Conservation (phyloP, 306 rosid species). For the Lablab purpureus region DNA sequence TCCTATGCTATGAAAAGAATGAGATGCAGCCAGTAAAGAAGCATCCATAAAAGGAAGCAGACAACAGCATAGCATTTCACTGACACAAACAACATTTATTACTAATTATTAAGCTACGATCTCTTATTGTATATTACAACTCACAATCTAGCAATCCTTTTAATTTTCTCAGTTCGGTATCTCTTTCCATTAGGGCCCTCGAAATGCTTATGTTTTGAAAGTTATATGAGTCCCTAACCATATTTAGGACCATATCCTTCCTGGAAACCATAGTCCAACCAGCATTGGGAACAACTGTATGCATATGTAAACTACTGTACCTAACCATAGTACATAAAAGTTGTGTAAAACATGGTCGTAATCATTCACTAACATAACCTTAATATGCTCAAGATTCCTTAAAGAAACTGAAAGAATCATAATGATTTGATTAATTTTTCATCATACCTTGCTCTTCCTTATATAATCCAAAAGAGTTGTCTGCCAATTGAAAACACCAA, state of each 20-base stretch:
- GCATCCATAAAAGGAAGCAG: background rate
- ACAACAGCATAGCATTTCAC: background rate
- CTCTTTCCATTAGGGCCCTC: background rate
- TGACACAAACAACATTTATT: background rate
- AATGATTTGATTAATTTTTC: slow-evolving; percentile 39
- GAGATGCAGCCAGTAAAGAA: slow-evolving; percentile 19
- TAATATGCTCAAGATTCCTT: background rate
- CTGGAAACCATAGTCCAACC: slow-evolving; percentile 21
- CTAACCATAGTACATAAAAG: slow-evolving; percentile 23
- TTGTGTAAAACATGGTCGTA: slow-evolving; percentile 22
- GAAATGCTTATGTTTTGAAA: slow-evolving; percentile 32
- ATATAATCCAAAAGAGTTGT: slow-evolving; percentile 94
- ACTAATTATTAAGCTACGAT: slow-evolving; percentile 29
- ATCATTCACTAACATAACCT: slow-evolving; percentile 11
- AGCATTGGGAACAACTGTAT: background rate
- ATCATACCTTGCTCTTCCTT: slow-evolving; percentile 88
- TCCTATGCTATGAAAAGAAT: slow-evolving; percentile 1
- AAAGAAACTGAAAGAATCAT: slow-evolving; percentile 39
- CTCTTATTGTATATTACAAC: slow-evolving; percentile 4
- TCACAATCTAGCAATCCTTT: slow-evolving; percentile 4
- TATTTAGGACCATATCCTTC: slow-evolving; percentile 14
- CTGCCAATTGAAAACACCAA: slow-evolving; percentile 62
- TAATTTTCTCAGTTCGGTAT: slow-evolving; percentile 18
- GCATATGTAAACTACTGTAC: slow-evolving; percentile 22
- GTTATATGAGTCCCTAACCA: slow-evolving; percentile 10